Base-by-base conservation (phyloP, 495 filamentous ascomycete genomes). In the Penicillium waksmanii region DNA sequence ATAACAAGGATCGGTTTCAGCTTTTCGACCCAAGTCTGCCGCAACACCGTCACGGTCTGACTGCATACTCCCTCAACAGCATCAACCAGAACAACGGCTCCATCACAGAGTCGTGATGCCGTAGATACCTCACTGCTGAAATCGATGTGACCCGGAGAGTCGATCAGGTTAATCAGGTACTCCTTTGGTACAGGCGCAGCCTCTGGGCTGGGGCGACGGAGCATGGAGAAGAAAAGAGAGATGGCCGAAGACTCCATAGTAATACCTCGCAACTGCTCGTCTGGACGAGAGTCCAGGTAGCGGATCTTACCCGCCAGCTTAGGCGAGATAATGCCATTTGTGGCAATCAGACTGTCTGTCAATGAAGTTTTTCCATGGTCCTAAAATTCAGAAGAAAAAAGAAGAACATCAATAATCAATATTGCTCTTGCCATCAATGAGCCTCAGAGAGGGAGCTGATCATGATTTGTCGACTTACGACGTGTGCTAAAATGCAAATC, bases 231-330 rank as follows among this genome's bases (percentile, higher is more conserved):
- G 79, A 90, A 95, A 50, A 99, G 78, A 4, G 96, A 98, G 59
- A 99, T 99, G 55, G 95, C 95, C 15, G 93, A 97, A 0, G 96
- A 98, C 73, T 99, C 95, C 95, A 99, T 99, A 11, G 95, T 99
- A 66, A 99, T 99, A 34, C 95, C 96, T 46, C 95, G 89, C 9
- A 92, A 84, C 77, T 99, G 95, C 75, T 99, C 95, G 77, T 99
- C 95, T 13, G 96, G 93, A 46, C 95, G 85, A 18, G 94, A 97
- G 74, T 99, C 95, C 27, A 99, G 87, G 72, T 96, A 99, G 65
- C 95, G 90, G 74, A 98, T 96, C 79, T 97, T 97, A 69, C 95
- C 95, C 62, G 95, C 95, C 62, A 99, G 78, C 69, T 97, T 97
- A 42, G 93, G 90, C 12, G 96, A 98, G 66, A 99, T 98, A 77